These are phyloP conservation scores for Pseudogymnoascus pannorum DNA, from an alignment of 2,329 filamentous ascomycete species.

Conservation along the genomic window DNA sequence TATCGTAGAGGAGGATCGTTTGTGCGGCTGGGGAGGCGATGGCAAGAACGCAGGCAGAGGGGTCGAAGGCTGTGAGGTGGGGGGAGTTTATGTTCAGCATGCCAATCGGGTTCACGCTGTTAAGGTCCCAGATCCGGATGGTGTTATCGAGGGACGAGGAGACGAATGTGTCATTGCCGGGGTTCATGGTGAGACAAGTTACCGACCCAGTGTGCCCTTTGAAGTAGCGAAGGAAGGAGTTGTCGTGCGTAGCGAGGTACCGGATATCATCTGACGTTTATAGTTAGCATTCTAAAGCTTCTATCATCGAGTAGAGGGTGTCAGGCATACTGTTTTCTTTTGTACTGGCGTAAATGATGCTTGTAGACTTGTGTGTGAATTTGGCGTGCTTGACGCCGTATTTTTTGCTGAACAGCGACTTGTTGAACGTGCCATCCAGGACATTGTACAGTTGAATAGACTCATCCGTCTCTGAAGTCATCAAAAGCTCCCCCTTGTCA, in stretches of 20 bases:
- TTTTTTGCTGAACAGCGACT: conserved; percentile 88
- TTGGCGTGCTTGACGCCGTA: conserved; percentile 91
- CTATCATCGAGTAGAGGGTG: not conserved
- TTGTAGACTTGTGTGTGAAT: conserved; percentile 86
- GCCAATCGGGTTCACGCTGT: conserved; percentile 72
- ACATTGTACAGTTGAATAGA: conserved; percentile 94
- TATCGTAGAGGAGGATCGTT: conserved; percentile 80
- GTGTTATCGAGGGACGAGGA: conserved; percentile 89
- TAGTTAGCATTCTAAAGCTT: not conserved
- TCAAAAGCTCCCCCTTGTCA: conserved; percentile 84
- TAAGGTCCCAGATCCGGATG: conserved; percentile 76
- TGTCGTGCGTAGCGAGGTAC: conserved; percentile 88
- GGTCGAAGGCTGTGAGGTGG: conserved; percentile 82
- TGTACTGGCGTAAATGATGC: conserved; percentile 91
- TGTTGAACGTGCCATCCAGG: conserved; percentile 80
- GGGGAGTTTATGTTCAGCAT: conserved; percentile 73
- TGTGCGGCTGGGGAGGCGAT: conserved; percentile 76
- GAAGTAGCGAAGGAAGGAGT: conserved; percentile 94
- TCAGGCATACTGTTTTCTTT: conserved; percentile 71
- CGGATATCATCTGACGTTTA: conserved; percentile 60
- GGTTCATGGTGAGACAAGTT: conserved; percentile 76
- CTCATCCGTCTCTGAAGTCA: conserved; percentile 88
- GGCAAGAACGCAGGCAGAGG: conserved; percentile 85
- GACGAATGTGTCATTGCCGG: conserved; percentile 82
- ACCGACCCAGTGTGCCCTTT: conserved; percentile 81